Base-by-base conservation (phyloP, 2,329 filamentous ascomycete species). In the Pseudocercospora eumusae region DNA sequence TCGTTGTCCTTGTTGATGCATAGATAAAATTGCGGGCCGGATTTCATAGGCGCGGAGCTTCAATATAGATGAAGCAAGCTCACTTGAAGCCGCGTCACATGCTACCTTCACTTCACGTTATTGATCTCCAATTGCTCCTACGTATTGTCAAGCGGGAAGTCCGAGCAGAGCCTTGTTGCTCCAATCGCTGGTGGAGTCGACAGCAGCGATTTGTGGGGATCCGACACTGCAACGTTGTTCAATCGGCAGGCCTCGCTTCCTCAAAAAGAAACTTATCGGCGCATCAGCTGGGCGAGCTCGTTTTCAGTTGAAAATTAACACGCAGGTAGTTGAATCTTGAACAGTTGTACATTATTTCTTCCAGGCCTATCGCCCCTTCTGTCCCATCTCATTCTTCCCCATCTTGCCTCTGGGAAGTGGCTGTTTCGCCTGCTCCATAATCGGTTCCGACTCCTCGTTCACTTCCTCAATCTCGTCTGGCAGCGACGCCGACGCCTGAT, bases 361-460 rank as follows among this genome's bases (percentile, higher is more conserved):
- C 11, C 18, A 47, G 3, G 44, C 9, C 13, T 25, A 52, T 25
- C 47, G 20, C 13, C 47, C 47, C 9, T 25, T 52, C 25, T 52
- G 47, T 7, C 47, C 47, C 47, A 50, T 56, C 33, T 44, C 53
- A 62, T 69, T 71, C 66, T 66, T 67, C 1, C 73, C 72, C 61
- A 65, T 64, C 66, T 73, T 73, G n/a, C 73, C 73, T 60, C 58
- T 68, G 9, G 68, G 50, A 59, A 74, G 27, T 25, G 65, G 61
- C 61, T 57, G 61, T 55, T 69, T 70, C 56, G 71, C 73, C 67
- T 71, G 67, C 18, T 59, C 69, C 73, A 74, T 72, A 11, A 74
- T 36, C 15, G 73, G 70, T 63, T 71, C 61, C 58, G 73, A 72
- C 4, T 67, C 59, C 57, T 64, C 56, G 57, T 60, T 40, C 59